Evolutionary conservation across 768 basidiomycete genomes (phyloP).

Genomic region (Trametes punicea): DNA sequence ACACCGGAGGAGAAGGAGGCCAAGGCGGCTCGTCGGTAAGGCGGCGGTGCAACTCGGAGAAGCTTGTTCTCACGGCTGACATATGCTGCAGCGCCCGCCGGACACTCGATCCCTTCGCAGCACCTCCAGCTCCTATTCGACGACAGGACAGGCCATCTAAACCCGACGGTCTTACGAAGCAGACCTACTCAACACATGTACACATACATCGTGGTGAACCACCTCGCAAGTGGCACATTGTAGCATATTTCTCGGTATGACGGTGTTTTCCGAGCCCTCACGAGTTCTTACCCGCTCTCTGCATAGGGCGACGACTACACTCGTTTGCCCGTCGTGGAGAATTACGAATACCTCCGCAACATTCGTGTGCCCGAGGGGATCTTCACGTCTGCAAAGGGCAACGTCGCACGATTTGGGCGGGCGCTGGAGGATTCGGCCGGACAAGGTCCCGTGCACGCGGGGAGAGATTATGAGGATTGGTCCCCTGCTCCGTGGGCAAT

Average conservation of each 20-base stretch:
- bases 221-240: conserved; percentile 78
- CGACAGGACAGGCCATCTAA: conserved; percentile 78
- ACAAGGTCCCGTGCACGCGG: conserved; percentile 20
- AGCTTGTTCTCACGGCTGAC: conserved; percentile 9
- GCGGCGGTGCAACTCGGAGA: background rate
- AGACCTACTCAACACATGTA: conserved; percentile 79
- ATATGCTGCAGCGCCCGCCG: conserved; percentile 45
- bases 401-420: conserved; percentile 27
- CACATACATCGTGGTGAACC: conserved; percentile 55
- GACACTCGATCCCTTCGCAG: conserved; percentile 57
- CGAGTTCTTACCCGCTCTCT: background rate
- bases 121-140: conserved; percentile 57
- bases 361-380: conserved; percentile 67
- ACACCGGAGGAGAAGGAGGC: conserved; percentile 77
- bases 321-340: conserved; percentile 67
- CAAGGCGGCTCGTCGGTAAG: conserved; percentile 73
- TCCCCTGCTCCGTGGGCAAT: conserved; percentile 22
- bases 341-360: conserved; percentile 68
- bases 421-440: conserved; percentile 28
- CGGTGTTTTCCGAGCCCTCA: conserved; percentile 1
- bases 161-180: conserved; percentile 79
- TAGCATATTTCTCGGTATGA: conserved; percentile 72
- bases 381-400: conserved; percentile 65
- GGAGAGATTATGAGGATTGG: conserved; percentile 25
- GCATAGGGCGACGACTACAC: conserved; percentile 63